phyloP scores from a whole-genome alignment of 441 rosid species.

The Pelargonium hybrid region DNA sequence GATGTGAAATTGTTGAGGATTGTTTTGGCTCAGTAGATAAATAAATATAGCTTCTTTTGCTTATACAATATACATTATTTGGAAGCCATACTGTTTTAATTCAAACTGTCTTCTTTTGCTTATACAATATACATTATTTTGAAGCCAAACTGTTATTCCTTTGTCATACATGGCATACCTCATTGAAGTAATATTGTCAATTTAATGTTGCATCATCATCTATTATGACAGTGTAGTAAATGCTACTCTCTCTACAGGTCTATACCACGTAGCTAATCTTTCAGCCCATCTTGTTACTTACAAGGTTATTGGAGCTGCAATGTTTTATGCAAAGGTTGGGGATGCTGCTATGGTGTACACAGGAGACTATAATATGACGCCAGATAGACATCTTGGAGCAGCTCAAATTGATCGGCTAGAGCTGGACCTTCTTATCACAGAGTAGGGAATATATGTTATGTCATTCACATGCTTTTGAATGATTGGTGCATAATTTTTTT shows the following conservation, averaged over 20 bases:
- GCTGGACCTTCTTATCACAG: slow-evolving; percentile 86
- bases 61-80: background rate
- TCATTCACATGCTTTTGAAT: background rate
- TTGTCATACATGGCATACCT: background rate
- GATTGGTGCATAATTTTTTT: background rate
- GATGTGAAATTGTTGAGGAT: background rate
- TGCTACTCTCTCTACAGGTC: background rate
- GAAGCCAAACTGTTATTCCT: background rate
- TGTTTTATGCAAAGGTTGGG: slow-evolving; percentile 93
- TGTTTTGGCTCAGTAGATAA: background rate
- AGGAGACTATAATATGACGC: slow-evolving; percentile 96
- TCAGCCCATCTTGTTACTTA: background rate
- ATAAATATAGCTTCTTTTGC: background rate
- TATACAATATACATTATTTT: background rate
- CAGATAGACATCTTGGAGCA: slow-evolving; percentile 97
- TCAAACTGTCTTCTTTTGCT: background rate
- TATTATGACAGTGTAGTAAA: slow-evolving; percentile 7
- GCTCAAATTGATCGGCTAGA: slow-evolving; percentile 76
- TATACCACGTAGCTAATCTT: background rate
- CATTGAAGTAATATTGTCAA: background rate
- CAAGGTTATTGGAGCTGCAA: slow-evolving; percentile 96
- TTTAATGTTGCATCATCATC: background rate
- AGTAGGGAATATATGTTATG: slow-evolving; percentile 36
- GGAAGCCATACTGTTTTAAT: background rate
- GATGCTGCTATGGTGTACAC: slow-evolving; percentile 83